Evolutionary conservation across 306 rosid genomes (phyloP).

Genomic region (Adenanthera pavonina): DNA sequence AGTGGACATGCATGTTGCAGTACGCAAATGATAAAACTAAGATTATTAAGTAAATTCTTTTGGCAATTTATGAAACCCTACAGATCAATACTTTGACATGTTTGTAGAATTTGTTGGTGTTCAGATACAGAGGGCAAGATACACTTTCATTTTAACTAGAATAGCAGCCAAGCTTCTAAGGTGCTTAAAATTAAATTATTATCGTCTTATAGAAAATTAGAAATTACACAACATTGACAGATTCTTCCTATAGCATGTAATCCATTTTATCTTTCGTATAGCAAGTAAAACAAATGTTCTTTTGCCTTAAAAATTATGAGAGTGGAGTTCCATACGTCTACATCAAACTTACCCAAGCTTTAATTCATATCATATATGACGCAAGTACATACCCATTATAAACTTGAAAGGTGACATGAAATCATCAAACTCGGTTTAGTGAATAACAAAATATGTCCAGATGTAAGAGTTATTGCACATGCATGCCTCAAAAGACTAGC

Average conservation of each 20-base stretch:
- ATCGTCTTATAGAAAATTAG: not conserved
- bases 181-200: not conserved
- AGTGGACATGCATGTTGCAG: not conserved
- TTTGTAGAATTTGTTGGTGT: not conserved
- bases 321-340: constrained; percentile 10
- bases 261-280: not conserved
- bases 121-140: not conserved
- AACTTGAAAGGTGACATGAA: constrained; percentile 25
- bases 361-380: constrained; percentile 12
- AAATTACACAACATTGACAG: not conserved
- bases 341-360: constrained; percentile 24
- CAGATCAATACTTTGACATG: not conserved
- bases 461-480: constrained; percentile 26
- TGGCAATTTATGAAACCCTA: not conserved
- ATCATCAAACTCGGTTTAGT: constrained; percentile 8
- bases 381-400: constrained; percentile 31
- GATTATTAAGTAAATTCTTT: constrained; percentile 18
- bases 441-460: constrained; percentile 28
- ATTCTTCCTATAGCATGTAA: not conserved
- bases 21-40: not conserved
- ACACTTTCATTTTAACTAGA: constrained; percentile 1
- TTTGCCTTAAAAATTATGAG: not conserved
- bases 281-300: not conserved
- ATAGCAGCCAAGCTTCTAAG: constrained; percentile 13
- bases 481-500: constrained; percentile 28